phyloP scores from a whole-genome alignment of 306 rosid genomes.

The Vigna unguiculata region DNA sequence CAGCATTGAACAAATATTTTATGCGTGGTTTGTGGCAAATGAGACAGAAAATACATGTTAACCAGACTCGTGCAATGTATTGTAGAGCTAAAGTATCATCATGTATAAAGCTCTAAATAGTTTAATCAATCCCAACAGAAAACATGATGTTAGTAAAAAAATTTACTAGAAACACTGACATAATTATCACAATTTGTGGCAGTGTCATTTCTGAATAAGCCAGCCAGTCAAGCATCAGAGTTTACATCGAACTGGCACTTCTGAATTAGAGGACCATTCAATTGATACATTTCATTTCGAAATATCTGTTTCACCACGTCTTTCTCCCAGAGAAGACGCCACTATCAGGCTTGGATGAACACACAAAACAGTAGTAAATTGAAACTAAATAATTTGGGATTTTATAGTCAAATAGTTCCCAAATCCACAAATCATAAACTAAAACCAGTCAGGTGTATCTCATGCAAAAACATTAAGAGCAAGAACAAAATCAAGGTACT shows the following conservation, averaged over 20 bases:
- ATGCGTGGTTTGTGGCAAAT: background rate
- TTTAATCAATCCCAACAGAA: background rate
- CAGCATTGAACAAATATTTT: background rate
- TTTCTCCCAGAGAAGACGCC: background rate
- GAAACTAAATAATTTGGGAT: conserved; percentile 10
- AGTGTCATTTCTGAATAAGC: background rate
- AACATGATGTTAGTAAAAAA: background rate
- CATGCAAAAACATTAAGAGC: conserved; percentile 21
- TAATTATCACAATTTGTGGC: conserved; percentile 7
- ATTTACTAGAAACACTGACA: background rate
- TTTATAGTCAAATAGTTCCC: background rate
- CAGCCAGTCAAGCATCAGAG: background rate
- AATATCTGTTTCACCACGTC: background rate
- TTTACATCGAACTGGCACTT: background rate
- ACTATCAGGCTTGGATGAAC: background rate
- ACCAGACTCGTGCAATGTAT: background rate
- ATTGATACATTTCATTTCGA: conserved; percentile 2
- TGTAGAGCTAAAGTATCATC: conserved; percentile 4
- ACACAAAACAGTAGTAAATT: background rate
- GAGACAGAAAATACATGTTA: conserved; percentile 5
- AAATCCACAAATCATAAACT: conserved; percentile 14
- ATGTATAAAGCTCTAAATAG: background rate
- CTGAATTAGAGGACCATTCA: conserved; percentile 6
- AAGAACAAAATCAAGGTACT: conserved; percentile 8
- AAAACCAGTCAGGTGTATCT: conserved; percentile 2